Conservation (phyloP, 129 eudicot genomes). For the Gnaphalium uliginosum region DNA sequence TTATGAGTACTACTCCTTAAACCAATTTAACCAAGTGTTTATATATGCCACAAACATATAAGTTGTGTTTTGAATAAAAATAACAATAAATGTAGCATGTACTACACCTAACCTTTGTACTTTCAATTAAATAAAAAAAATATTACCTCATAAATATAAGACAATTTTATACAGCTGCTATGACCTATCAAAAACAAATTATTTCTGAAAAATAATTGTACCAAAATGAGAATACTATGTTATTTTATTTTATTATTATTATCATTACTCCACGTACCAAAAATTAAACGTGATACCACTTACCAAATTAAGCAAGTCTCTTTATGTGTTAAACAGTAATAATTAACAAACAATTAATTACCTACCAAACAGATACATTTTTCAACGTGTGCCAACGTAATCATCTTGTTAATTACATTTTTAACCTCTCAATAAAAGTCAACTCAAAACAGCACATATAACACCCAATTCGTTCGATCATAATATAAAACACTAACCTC, state of each 20-base stretch:
- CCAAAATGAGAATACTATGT: not conserved
- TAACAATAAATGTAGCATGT: too few relatives aligned
- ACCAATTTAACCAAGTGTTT: not conserved
- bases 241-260: not conserved
- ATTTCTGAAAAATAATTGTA: not conserved
- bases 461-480: not conserved
- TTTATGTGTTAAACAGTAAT: not conserved
- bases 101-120: too few relatives aligned
- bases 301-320: conserved; percentile 15
- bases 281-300: conserved; percentile 16
- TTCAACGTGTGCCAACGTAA: conserved; percentile 6
- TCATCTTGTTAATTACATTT: not conserved
- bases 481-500: conserved; percentile 45
- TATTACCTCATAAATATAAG: too few relatives aligned
- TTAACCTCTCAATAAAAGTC: conserved; percentile 28
- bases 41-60: too few relatives aligned
- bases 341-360: not conserved
- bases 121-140: too few relatives aligned
- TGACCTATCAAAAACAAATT: too few relatives aligned
- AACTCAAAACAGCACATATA: conserved; percentile 13
- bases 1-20: not conserved
- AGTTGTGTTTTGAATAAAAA: too few relatives aligned
- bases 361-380: not conserved
- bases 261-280: not conserved
- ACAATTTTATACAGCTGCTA: not conserved